phyloP scores from a whole-genome alignment of 495 filamentous ascomycete genomes.

The Penicillium simplicissimum region DNA sequence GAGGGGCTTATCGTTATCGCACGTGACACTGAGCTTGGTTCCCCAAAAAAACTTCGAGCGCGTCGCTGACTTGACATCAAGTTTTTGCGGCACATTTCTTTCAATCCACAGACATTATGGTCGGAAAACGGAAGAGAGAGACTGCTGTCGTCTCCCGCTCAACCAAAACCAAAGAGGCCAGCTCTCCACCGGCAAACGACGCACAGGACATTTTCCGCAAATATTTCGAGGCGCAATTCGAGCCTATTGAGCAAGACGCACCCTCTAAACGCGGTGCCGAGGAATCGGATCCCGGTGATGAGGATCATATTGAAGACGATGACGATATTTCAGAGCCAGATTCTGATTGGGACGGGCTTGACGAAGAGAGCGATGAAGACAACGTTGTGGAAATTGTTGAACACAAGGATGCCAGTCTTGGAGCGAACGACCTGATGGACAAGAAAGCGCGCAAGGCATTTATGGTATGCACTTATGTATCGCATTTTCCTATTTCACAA shows the following conservation, averaged over 20 bases:
- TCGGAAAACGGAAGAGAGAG: slow-evolving; percentile 44
- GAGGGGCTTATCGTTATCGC: slow-evolving; percentile 45
- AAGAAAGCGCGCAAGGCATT: slow-evolving; percentile 76
- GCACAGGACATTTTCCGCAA: slow-evolving; percentile 64
- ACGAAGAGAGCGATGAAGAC: slow-evolving; percentile 41
- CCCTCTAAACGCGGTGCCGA: slow-evolving; percentile 16
- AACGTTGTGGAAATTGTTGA: slow-evolving; percentile 64
- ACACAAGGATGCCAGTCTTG: slow-evolving; percentile 46
- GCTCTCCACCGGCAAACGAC: slow-evolving; percentile 25
- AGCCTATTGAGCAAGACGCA: slow-evolving; percentile 55
- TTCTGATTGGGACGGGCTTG: slow-evolving; percentile 67
- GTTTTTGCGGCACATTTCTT: not conserved
- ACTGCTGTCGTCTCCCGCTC: slow-evolving; percentile 35
- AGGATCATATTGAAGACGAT: slow-evolving; percentile 32
- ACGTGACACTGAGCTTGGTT: slow-evolving; percentile 36
- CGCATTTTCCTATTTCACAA: not conserved
- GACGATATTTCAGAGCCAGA: slow-evolving; percentile 31
- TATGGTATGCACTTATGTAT: slow-evolving; percentile 56
- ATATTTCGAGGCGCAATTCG: slow-evolving; percentile 86
- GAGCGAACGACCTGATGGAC: slow-evolving; percentile 43
- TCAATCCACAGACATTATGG: slow-evolving; percentile 24
- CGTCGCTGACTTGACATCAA: slow-evolving; percentile 1
- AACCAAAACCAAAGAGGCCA: slow-evolving; percentile 21
- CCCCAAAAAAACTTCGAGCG: slow-evolving; percentile 23
- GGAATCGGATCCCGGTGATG: slow-evolving; percentile 22